Evolutionary conservation across 1,139 yeast genomes (phyloP).

Genomic region (Candida tunisiensis): DNA sequence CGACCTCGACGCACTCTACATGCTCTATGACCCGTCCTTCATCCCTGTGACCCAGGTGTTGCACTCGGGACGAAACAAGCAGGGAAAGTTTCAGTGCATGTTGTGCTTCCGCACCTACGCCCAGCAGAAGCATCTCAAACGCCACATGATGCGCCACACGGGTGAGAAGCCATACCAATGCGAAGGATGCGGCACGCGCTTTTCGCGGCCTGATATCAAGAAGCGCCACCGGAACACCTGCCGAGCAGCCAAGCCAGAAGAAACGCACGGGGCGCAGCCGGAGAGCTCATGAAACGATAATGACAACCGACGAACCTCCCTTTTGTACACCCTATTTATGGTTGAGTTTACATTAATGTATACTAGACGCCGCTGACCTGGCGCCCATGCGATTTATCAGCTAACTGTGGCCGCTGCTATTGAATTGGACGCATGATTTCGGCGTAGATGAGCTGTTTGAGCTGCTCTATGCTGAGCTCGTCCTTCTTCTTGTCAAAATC

Average conservation of each 20-base stretch:
- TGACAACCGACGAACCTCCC: background rate
- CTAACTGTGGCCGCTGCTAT: background rate
- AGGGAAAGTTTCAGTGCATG: background rate
- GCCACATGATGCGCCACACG: background rate
- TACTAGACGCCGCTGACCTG: background rate
- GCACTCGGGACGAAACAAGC: constrained; percentile 1
- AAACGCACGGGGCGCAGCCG: background rate
- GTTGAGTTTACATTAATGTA: background rate
- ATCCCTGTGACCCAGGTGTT: constrained; percentile 6
- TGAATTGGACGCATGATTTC: constrained; percentile 28
- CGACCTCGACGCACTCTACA: too few species aligned
- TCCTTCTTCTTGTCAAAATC: constrained; percentile 68
- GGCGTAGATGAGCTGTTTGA: constrained; percentile 52
- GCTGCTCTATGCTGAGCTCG: constrained; percentile 47
- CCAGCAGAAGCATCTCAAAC: background rate
- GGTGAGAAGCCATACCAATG: background rate
- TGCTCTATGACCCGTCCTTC: constrained; percentile 5
- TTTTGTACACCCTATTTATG: background rate
- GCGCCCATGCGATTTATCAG: background rate
- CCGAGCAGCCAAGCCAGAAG: background rate
- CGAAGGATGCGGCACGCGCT: background rate
- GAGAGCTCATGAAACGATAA: background rate
- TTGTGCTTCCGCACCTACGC: background rate
- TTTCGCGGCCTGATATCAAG: background rate
- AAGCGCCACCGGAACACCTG: background rate